These are phyloP conservation scores for Sphagnum tenellum DNA, from an alignment of 225 moss, liverwort and hornwort genomes.

Conservation along the genomic window DNA sequence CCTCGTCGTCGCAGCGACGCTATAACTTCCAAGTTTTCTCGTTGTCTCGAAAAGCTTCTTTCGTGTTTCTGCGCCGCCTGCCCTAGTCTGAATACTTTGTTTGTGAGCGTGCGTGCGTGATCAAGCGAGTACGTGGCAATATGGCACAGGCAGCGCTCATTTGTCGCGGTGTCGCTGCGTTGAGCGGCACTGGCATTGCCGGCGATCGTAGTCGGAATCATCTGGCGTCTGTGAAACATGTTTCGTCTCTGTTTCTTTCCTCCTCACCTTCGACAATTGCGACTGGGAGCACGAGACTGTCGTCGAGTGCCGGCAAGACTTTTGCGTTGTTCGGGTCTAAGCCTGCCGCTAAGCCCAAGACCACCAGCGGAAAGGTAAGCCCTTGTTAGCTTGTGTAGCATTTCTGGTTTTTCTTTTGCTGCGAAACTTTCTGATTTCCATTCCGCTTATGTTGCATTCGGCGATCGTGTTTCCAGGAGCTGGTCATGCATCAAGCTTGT, in stretches of 20 bases:
- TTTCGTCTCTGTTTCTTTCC: constrained; percentile 18
- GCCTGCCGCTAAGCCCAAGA: constrained; percentile 13
- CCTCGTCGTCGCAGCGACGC: too few relatives aligned
- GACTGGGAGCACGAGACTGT: neutral
- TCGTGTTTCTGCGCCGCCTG: too few relatives aligned
- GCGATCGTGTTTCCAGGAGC: too few relatives aligned
- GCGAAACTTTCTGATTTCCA: neutral
- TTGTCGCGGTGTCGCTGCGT: constrained; percentile 22
- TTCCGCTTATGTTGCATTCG: neutral
- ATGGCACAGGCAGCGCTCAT: constrained; percentile 60
- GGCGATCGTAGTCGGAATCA: constrained; percentile 2
- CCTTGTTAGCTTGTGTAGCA: neutral
- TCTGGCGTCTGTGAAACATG: constrained; percentile 17
- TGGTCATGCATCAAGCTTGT: neutral
- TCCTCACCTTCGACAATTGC: constrained; percentile 9
- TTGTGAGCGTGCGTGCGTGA: too few relatives aligned
- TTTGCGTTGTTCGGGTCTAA: constrained; percentile 45
- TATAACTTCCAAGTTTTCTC: too few relatives aligned
- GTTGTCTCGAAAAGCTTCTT: too few relatives aligned
- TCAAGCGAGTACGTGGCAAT: neutral
- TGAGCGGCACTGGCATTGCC: constrained; percentile 3
- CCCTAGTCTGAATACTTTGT: too few relatives aligned
- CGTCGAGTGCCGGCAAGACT: constrained; percentile 21
- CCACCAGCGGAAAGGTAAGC: constrained; percentile 26
- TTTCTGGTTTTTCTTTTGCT: neutral